phyloP scores from a whole-genome alignment of 2,329 filamentous ascomycete species.

The Calonectria hawksworthii region DNA sequence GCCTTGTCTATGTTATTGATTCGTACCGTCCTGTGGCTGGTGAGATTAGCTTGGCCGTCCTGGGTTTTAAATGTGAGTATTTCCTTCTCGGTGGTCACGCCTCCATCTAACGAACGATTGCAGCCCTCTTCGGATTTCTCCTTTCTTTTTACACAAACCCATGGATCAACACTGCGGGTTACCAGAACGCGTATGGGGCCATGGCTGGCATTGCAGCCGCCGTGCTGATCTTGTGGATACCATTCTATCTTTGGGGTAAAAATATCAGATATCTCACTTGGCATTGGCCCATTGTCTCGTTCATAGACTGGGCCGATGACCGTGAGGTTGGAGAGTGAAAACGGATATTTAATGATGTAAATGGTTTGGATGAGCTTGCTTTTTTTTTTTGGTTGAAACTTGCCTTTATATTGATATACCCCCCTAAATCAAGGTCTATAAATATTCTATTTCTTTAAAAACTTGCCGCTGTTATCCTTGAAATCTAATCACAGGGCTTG shows the following conservation, averaged over 20 bases:
- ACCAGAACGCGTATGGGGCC: conserved; percentile 65
- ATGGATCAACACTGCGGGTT: conserved; percentile 66
- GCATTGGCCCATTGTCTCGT: conserved; percentile 62
- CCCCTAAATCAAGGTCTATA: neutral
- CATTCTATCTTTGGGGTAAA: conserved; percentile 67
- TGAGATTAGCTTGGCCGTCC: conserved; percentile 66
- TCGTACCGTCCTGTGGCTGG: conserved; percentile 70
- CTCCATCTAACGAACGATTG: conserved; percentile 20
- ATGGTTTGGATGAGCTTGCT: neutral
- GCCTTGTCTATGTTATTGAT: conserved; percentile 70
- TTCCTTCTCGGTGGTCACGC: neutral
- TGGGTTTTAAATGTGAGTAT: conserved; percentile 67
- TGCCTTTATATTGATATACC: conserved; percentile 18
- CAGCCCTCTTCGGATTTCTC: conserved; percentile 69
- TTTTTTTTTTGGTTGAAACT: neutral
- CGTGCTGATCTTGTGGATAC: conserved; percentile 63
- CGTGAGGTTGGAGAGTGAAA: conserved; percentile 67
- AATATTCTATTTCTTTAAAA: neutral
- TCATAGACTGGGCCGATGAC: conserved; percentile 65
- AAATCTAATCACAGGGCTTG: conserved; percentile 11
- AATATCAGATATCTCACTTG: conserved; percentile 61
- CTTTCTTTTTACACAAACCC: conserved; percentile 73
- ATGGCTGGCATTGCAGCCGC: conserved; percentile 68
- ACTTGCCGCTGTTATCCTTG: neutral
- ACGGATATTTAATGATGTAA: neutral